Evolutionary conservation across 2,329 filamentous ascomycete genomes (phyloP), one percentile per base, ranked within the genome.

Genomic region (Cladosporium phlei): DNA sequence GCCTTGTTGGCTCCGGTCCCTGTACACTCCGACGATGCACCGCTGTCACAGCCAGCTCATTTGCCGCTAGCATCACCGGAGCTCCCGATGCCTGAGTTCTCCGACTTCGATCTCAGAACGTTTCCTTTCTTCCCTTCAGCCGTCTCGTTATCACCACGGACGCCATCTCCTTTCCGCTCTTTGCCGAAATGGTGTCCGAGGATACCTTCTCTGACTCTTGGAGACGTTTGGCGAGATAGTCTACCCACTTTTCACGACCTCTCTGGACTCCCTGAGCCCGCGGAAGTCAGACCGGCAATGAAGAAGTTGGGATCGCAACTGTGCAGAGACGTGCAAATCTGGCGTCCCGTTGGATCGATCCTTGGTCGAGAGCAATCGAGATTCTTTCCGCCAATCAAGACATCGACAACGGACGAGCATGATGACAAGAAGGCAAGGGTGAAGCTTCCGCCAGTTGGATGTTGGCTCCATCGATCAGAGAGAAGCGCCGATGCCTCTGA

Each of bases 241-340:
- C 24, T 53, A 17, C 60, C 60, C 2, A 55, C 47, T 3, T 61
- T 61, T 49, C 55, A 52, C 30, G 59, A 62, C 46, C 55, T 62
- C 3, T 63, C 59, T 10, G 47, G 38, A 12, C 39, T 61, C 12
- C 52, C 58, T 5, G 57, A 59, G 30, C 49, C 46, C 14, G 21
- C 11, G 16, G 53, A 49, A 17, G 29, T 46, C 24, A 16, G 38
- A 17, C 22, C 37, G 12, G 38, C 30, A 12, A 3, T 8, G 5
- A 3, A 22, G 14, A 14, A 37, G 8, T 5, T 20, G n/a, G 34
- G 10, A 3, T 5, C 39, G 5, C 25, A 49, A 2, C 33, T 19
- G 3, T 50, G 44, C 21, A 47, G 52, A 27, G 54, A 55, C 16
- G 9, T 58, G 25, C 56, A 55, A 39, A 35, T 55, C 12, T 59